Conservation (phyloP, 2,329 filamentous ascomycete species). For the Lachnellula cervina region DNA sequence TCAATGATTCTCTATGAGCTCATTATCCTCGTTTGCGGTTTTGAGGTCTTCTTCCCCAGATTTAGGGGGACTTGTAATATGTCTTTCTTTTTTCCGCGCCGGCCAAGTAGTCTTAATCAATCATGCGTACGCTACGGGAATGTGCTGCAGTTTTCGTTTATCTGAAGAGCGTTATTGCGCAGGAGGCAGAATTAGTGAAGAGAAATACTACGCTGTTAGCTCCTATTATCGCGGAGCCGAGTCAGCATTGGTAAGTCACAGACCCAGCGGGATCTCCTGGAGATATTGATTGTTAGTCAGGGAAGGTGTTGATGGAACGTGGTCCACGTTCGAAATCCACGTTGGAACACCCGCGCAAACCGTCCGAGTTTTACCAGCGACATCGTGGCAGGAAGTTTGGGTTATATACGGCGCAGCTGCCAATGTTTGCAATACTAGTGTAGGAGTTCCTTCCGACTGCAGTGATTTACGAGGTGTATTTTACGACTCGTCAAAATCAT, state of each 20-base stretch:
- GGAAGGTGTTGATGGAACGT: slow-evolving; percentile 34
- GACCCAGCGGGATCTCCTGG: not conserved
- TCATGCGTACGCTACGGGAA: slow-evolving; percentile 18
- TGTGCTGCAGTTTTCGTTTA: not conserved
- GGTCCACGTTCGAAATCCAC: slow-evolving; percentile 38
- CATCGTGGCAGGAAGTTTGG: slow-evolving; percentile 40
- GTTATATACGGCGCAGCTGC: slow-evolving; percentile 60
- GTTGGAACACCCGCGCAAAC: slow-evolving; percentile 36
- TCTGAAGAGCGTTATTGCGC: not conserved
- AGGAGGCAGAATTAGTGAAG: slow-evolving; percentile 4
- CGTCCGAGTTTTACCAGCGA: slow-evolving; percentile 36
- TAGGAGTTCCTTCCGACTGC: slow-evolving; percentile 35
- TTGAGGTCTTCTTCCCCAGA: not conserved
- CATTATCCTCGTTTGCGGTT: slow-evolving; percentile 1
- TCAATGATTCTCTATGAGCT: slow-evolving; percentile 8
- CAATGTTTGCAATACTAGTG: slow-evolving; percentile 45
- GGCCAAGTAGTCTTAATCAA: not conserved
- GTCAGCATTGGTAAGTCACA: slow-evolving; percentile 17
- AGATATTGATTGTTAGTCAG: slow-evolving; percentile 23
- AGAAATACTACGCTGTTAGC: slow-evolving; percentile 18
- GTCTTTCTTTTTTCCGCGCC: not conserved
- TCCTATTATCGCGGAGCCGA: slow-evolving; percentile 17
- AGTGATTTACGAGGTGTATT: slow-evolving; percentile 34
- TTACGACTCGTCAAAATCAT: slow-evolving; percentile 33
- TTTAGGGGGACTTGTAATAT: not conserved